Evolutionary conservation across 345 rosid genomes (phyloP), one percentile per base, ranked within the genome.

Genomic region (Abelmoschus esculentus): DNA sequence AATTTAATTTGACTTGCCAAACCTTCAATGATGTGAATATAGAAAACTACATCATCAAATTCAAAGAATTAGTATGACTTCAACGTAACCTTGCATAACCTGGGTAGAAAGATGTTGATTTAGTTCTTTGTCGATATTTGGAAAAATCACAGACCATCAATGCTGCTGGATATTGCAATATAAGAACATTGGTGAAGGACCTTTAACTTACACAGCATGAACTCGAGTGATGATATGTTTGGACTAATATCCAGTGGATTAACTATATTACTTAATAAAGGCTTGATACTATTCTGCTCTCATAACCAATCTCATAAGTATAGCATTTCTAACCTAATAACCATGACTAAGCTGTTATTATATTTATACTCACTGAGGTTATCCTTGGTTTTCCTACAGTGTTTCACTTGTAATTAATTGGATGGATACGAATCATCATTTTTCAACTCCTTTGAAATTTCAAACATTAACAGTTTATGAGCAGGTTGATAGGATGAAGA

Each of bases 401-500:
- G 46, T 50, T 71, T 62, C 71, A 42, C 46, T 73, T 53, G 12
- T 52, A 72, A 63, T 57, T 59, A 3, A 54, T 47, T 65, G 52
- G 75, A 46, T 40, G 52, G 62, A 68, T 46, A 50, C 54, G 72
- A 68, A 29, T 13, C 52, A 65, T 72, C 70, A 26, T 34, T 49
- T 32, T 47, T 73, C 76, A 80, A 74, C 75, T 80, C 76, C 56
- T 77, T 85, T 67, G 70, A 81, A 80, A 76, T 77, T 85, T 84
- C 88, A 82, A 78, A 72, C 55, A 74, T 76, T 81, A 73, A 81
- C 78, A 81, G 86, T 75, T 83, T 53, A 42, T 79, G 79, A 79
- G 86, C 89, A 95, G 99, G 96, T 86, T 67, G 85, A 80, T 56
- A 85, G 96, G 99, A 61, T 91, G 83, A 95, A 91, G 89, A 96